Evolutionary conservation across 192 early-diverging fungal genomes (phyloP).

Genomic region (Coemansia biformis): DNA sequence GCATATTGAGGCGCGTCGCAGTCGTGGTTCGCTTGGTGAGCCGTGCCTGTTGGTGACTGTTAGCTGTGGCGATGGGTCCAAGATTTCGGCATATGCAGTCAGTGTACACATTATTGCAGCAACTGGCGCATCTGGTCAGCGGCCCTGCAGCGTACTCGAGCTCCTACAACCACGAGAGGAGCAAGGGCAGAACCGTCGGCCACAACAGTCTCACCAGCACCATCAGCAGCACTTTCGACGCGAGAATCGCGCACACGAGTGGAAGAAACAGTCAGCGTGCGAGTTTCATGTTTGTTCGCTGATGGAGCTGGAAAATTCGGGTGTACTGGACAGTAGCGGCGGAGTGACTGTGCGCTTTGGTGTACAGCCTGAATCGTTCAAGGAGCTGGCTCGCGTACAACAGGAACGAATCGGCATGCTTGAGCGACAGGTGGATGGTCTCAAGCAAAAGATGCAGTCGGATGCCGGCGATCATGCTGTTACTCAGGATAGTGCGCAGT

Average conservation of each 20-base stretch:
- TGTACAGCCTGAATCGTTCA: conserved; percentile 24
- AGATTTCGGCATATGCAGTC: conserved; percentile 1
- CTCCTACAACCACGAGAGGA: no score
- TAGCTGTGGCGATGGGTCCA: conserved; percentile 18
- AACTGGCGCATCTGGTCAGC: no score
- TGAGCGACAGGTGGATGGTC: conserved; percentile 17
- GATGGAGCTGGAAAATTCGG: conserved; percentile 6
- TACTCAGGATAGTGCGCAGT: neutral
- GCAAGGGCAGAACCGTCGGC: no score
- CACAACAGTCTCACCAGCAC: no score
- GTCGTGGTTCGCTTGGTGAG: conserved; percentile 22
- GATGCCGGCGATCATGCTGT: neutral
- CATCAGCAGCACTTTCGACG: conserved; percentile 3
- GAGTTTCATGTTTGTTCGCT: conserved; percentile 26
- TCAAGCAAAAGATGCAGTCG: no score
- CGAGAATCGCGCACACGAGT: neutral
- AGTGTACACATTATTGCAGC: conserved; percentile 7
- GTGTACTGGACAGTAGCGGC: conserved; percentile 12
- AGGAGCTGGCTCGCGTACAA: conserved; percentile 16
- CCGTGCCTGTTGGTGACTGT: conserved; percentile 20
- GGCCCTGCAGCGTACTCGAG: neutral
- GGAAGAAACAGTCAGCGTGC: conserved; percentile 4
- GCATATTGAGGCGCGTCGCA: conserved; percentile 24
- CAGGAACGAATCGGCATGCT: conserved; percentile 18
- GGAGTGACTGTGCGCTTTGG: conserved; percentile 14